Conservation (phyloP, 495 filamentous ascomycete species). For the Daldinia vernicosa region DNA sequence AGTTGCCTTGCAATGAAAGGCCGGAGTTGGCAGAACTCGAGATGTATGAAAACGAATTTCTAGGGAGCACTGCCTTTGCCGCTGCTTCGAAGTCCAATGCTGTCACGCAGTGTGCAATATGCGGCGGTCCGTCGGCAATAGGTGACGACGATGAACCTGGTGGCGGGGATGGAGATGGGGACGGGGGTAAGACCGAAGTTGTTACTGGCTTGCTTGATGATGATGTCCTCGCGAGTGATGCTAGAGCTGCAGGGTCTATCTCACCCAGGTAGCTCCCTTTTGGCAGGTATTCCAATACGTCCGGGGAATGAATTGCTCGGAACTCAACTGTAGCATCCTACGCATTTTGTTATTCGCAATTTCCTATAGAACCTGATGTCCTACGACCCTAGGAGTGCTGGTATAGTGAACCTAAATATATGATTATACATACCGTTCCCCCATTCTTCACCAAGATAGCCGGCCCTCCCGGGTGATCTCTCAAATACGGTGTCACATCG, state of each 20-base stretch:
- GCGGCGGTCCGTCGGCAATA: conserved; percentile 47
- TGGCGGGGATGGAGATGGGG: conserved; percentile 10
- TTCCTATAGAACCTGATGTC: not conserved
- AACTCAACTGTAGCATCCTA: conserved; percentile 76
- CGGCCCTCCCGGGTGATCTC: conserved; percentile 74
- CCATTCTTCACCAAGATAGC: conserved; percentile 73
- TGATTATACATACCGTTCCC: conserved; percentile 50
- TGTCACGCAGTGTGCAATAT: conserved; percentile 44
- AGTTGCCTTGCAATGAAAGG: conserved; percentile 86
- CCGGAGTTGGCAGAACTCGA: conserved; percentile 77
- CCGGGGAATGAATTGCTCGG: conserved; percentile 74
- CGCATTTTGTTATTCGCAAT: conserved; percentile 21
- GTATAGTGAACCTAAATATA: not conserved
- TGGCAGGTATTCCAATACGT: conserved; percentile 65
- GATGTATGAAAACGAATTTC: conserved; percentile 84
- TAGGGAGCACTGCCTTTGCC: conserved; percentile 78
- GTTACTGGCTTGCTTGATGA: not conserved
- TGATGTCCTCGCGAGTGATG: conserved; percentile 1
- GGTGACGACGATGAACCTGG: not conserved
- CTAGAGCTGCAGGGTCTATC: conserved; percentile 69
- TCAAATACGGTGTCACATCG: conserved; percentile 75
- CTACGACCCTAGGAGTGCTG: not conserved
- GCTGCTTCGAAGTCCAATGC: conserved; percentile 77
- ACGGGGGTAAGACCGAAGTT: conserved; percentile 42
- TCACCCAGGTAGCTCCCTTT: conserved; percentile 70